These are phyloP conservation scores for Ligustrum vulgare DNA, from an alignment of 257 asterid species.

Conservation along the genomic window DNA sequence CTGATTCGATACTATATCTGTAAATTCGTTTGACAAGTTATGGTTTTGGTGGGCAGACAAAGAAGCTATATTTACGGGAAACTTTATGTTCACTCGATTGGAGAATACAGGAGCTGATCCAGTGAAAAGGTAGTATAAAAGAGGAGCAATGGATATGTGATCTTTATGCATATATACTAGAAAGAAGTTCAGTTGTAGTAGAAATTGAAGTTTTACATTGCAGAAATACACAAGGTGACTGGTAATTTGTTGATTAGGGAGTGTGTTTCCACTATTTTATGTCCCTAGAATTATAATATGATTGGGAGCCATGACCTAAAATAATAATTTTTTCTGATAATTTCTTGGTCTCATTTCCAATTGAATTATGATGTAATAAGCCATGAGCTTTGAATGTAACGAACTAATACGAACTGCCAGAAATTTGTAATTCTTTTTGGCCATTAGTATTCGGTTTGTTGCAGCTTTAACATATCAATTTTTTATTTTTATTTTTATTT, in stretches of 20 bases:
- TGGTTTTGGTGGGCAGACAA: conserved; percentile 51
- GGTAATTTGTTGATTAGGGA: conserved; percentile 4
- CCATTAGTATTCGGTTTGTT: too few species aligned
- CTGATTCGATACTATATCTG: background rate
- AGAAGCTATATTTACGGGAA: conserved; percentile 73
- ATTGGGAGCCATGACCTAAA: background rate
- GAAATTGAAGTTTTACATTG: background rate
- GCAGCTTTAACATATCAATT: background rate
- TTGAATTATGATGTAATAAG: background rate
- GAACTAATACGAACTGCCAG: too few species aligned
- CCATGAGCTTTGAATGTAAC: background rate
- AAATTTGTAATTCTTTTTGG: too few species aligned
- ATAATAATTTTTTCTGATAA: background rate
- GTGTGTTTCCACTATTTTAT: conserved; percentile 7
- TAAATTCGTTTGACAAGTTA: conserved; percentile 7
- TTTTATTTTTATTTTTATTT: too few species aligned
- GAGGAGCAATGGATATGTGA: background rate
- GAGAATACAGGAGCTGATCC: conserved; percentile 35
- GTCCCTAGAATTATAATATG: background rate
- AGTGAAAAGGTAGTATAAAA: conserved; percentile 20
- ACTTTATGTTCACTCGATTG: conserved; percentile 73
- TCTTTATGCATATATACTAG: conserved; percentile 11
- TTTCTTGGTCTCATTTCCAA: background rate
- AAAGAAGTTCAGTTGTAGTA: conserved; percentile 13
- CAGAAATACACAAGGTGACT: background rate